phyloP scores from a whole-genome alignment of 2,329 filamentous ascomycete species.

The Thielaviopsis cerberus region DNA sequence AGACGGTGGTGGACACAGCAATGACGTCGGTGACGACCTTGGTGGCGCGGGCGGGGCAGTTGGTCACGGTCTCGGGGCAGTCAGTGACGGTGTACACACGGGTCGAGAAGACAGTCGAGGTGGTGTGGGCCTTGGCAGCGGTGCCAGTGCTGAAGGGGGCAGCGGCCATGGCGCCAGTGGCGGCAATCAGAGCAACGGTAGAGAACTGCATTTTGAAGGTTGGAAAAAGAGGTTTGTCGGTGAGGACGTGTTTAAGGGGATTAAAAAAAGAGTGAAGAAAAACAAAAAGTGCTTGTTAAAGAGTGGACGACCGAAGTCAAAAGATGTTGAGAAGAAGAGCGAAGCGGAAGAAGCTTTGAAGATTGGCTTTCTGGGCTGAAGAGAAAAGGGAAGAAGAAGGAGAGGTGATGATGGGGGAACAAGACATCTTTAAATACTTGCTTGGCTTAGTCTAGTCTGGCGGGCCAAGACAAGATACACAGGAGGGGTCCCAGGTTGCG shows the following conservation, averaged over 20 bases:
- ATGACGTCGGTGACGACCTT: slow-evolving; percentile 21
- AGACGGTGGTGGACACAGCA: slow-evolving; percentile 23
- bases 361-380: slow-evolving; percentile 27
- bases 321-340: slow-evolving; percentile 19
- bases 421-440: slow-evolving; percentile 7
- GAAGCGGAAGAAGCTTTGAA: slow-evolving; percentile 21
- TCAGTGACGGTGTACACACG: slow-evolving; percentile 42
- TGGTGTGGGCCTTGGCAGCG: slow-evolving; percentile 25
- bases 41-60: slow-evolving; percentile 36
- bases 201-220: slow-evolving; percentile 33
- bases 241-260: slow-evolving; percentile 10
- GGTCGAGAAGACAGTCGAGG: slow-evolving; percentile 37
- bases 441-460: not conserved
- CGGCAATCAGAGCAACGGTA: slow-evolving; percentile 32
- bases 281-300: slow-evolving; percentile 24
- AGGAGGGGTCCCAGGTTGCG: too few relatives aligned
- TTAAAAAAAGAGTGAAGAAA: slow-evolving; percentile 15
- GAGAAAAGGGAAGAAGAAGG: slow-evolving; percentile 18
- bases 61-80: slow-evolving; percentile 39
- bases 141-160: slow-evolving; percentile 13
- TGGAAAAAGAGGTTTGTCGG: slow-evolving; percentile 14
- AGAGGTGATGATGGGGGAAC: slow-evolving; percentile 5
- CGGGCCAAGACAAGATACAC: too few relatives aligned
- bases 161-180: slow-evolving; percentile 29
- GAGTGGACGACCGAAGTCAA: slow-evolving; percentile 42